A percentile compares a stretch with the other conserved stretches of the same genome.
Conservation (phyloP, 306 rosid species). For the Prunus salicina region DNA sequence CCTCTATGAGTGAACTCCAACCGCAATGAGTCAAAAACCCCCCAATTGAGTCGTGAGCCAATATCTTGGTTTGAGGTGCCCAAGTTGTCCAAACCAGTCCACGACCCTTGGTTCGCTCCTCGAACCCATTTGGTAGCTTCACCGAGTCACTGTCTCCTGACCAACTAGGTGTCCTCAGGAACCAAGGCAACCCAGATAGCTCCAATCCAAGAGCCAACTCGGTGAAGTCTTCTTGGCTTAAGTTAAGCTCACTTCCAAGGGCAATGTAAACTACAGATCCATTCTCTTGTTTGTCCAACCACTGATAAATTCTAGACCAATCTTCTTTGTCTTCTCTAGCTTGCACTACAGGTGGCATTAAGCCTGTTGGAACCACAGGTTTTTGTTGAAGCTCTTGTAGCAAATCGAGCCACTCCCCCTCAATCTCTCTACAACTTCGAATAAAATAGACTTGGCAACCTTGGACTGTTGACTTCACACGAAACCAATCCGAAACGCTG, state of each 20-base stretch:
- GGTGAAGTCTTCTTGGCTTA: too few relatives aligned
- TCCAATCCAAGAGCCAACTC: slow-evolving; percentile 55
- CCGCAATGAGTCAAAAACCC: slow-evolving; percentile 57
- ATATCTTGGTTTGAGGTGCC: slow-evolving; percentile 44
- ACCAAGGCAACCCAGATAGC: slow-evolving; percentile 55
- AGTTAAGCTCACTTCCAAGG: too few relatives aligned
- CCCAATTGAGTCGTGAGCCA: slow-evolving; percentile 47
- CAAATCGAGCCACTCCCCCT: slow-evolving; percentile 16
- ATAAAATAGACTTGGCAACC: slow-evolving; percentile 9
- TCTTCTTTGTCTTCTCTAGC: too few relatives aligned
- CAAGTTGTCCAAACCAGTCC: slow-evolving; percentile 48
- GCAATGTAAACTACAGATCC: too few relatives aligned
- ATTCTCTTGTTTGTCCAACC: too few relatives aligned
- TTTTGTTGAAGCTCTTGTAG: slow-evolving; percentile 1
- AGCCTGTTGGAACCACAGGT: too few relatives aligned
- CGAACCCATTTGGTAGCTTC: slow-evolving; percentile 50
- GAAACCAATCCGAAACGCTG: slow-evolving; percentile 2
- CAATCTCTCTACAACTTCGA: slow-evolving; percentile 24
- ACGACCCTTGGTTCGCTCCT: slow-evolving; percentile 36
- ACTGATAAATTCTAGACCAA: too few relatives aligned
- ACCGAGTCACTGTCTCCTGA: neutral
- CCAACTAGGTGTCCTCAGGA: slow-evolving; percentile 23
- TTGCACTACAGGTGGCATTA: too few relatives aligned
- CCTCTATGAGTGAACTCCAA: slow-evolving; percentile 46
- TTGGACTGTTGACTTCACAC: neutral